These are phyloP conservation scores for Penicillium coprophilum DNA, from an alignment of 495 filamentous ascomycete genomes.

Conservation along the genomic window DNA sequence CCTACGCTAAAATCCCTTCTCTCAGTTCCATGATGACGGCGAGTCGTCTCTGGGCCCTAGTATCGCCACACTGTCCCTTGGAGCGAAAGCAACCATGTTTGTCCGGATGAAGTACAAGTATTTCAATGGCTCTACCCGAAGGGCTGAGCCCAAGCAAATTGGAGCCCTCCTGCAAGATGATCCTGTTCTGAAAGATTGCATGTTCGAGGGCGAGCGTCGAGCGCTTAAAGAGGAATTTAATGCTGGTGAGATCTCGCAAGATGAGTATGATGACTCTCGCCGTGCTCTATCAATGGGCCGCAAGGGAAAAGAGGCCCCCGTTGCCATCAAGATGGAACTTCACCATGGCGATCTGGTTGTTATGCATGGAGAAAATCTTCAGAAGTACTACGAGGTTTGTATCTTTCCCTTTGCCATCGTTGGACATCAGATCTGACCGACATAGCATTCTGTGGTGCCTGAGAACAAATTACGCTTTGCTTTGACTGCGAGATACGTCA, in stretches of 20 bases:
- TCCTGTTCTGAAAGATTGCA: slow-evolving; percentile 39
- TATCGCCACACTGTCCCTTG: slow-evolving; percentile 74
- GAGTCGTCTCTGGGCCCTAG: slow-evolving; percentile 72
- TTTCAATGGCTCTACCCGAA: slow-evolving; percentile 39
- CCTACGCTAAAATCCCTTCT: slow-evolving; percentile 4
- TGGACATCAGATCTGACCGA: background rate
- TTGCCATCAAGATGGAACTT: slow-evolving; percentile 45
- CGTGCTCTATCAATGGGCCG: slow-evolving; percentile 6
- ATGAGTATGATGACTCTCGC: slow-evolving; percentile 23
- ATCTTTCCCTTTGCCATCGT: background rate
- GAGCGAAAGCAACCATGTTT: slow-evolving; percentile 64
- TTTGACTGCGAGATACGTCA: slow-evolving; percentile 45
- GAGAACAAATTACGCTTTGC: slow-evolving; percentile 64
- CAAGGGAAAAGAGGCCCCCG: slow-evolving; percentile 20
- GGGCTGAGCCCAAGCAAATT: slow-evolving; percentile 8
- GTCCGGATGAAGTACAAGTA: slow-evolving; percentile 67
- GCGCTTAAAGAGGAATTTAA: slow-evolving; percentile 34
- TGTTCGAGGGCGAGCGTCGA: slow-evolving; percentile 37
- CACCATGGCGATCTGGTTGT: slow-evolving; percentile 79
- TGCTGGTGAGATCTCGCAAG: slow-evolving; percentile 20
- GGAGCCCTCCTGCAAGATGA: slow-evolving; percentile 19
- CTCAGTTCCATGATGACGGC: slow-evolving; percentile 71
- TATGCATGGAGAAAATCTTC: slow-evolving; percentile 74
- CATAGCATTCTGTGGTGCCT: slow-evolving; percentile 62
- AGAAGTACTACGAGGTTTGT: slow-evolving; percentile 68